Conservation (phyloP, 2,329 filamentous ascomycete genomes). For the Aspergillus texensis region DNA sequence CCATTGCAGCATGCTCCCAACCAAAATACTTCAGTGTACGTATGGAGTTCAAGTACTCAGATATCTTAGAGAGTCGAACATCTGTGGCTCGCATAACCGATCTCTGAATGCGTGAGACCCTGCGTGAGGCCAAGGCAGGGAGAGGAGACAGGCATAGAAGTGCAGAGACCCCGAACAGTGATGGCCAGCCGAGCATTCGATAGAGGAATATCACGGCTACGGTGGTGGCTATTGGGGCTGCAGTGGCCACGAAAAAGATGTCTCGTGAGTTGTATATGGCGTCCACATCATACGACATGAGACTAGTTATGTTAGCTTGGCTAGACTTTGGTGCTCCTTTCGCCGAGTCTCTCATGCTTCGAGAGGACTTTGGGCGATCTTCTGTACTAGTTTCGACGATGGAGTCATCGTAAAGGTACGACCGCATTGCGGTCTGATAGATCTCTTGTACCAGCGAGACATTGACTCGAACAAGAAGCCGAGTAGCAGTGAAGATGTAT, state of each 20-base stretch:
- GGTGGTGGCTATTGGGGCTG: conserved; percentile 52
- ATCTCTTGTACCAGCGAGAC: conserved; percentile 61
- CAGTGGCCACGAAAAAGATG: conserved; percentile 51
- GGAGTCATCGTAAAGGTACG: conserved; percentile 56
- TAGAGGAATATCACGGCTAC: conserved; percentile 58
- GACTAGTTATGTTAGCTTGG: conserved; percentile 57
- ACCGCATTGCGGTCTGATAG: conserved; percentile 58
- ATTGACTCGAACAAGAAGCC: conserved; percentile 60
- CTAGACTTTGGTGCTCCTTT: conserved; percentile 40
- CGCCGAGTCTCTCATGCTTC: conserved; percentile 7
- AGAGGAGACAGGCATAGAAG: conserved; percentile 55
- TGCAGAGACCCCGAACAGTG: conserved; percentile 55
- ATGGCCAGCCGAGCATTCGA: conserved; percentile 58
- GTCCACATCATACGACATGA: conserved; percentile 63
- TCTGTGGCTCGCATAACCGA: conserved; percentile 60
- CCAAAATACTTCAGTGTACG: conserved; percentile 64
- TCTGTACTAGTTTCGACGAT: conserved; percentile 11
- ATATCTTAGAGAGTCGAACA: conserved; percentile 59
- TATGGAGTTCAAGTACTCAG: conserved; percentile 61
- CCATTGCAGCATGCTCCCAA: conserved; percentile 59
- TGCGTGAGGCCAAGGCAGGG: conserved; percentile 53
- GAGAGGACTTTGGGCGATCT: conserved; percentile 15
- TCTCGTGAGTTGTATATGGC: conserved; percentile 57
- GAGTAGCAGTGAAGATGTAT: conserved; percentile 61
- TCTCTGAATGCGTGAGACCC: conserved; percentile 55